Conservation (phyloP, 2,329 filamentous ascomycete species). For the Volutella citrinella region DNA sequence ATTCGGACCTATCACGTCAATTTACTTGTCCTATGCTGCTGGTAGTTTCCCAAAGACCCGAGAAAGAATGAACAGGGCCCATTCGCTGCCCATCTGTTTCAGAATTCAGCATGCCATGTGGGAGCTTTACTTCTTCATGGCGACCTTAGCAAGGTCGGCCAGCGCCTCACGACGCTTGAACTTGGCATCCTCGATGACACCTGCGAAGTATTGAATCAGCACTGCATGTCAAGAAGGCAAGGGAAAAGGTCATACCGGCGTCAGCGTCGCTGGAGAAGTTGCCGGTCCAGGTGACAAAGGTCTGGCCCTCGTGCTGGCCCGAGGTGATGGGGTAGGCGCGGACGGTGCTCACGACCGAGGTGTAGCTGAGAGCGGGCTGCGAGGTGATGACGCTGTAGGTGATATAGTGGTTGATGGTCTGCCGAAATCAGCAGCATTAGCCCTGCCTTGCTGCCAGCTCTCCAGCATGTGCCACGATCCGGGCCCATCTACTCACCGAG, state of each 20-base stretch:
- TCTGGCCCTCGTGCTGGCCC: constrained; percentile 60
- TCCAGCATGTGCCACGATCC: no score
- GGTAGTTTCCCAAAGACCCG: no score
- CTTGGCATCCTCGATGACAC: constrained; percentile 71
- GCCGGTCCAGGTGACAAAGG: constrained; percentile 66
- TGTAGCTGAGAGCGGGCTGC: constrained; percentile 63
- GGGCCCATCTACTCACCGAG: no score
- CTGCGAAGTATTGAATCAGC: constrained; percentile 36
- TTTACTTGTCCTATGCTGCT: no score
- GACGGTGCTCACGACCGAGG: constrained; percentile 64
- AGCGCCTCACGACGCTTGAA: constrained; percentile 74
- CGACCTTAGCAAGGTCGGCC: constrained; percentile 58
- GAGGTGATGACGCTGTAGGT: constrained; percentile 70
- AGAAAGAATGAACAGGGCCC: no score
- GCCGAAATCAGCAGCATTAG: no score
- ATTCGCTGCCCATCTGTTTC: no score
- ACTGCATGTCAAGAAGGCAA: not conserved
- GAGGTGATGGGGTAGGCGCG: constrained; percentile 64
- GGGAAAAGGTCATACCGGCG: constrained; percentile 50
- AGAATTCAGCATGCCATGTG: no score
- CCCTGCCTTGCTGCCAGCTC: no score
- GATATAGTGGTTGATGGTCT: constrained; percentile 72
- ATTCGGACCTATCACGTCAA: no score
- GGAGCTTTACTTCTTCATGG: constrained; percentile 26
- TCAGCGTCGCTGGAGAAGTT: constrained; percentile 71